Percentiles rank a stretch among this genome's conserved stretches.
These are phyloP conservation scores for Fusarium napiforme DNA, from an alignment of 2,329 filamentous ascomycete species.

Conservation along the genomic window DNA sequence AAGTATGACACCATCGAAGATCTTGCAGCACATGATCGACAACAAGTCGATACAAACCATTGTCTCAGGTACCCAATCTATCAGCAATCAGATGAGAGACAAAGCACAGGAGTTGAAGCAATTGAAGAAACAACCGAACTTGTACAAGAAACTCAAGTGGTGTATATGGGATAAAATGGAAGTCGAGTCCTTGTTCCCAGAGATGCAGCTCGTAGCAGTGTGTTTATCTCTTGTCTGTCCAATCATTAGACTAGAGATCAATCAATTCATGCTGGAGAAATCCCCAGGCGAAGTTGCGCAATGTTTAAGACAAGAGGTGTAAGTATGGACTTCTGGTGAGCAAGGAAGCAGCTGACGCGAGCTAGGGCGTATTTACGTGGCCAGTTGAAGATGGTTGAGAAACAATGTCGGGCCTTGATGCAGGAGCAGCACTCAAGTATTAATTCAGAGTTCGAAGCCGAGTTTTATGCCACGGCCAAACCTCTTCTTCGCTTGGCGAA, in stretches of 20 bases:
- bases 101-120: background rate
- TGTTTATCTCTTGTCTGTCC: background rate
- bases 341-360: background rate
- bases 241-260: background rate
- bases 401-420: background rate
- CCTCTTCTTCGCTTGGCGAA: background rate
- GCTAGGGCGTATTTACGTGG: background rate
- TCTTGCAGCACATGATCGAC: background rate
- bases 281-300: background rate
- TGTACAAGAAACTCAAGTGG: background rate
- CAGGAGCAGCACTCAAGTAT: background rate
- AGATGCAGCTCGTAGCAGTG: background rate
- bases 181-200: background rate
- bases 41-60: background rate
- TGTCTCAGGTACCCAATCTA: background rate
- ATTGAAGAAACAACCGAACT: background rate
- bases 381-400: background rate
- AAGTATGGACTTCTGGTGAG: background rate
- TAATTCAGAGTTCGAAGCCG: background rate
- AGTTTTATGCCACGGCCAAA: background rate
- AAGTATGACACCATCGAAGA: background rate
- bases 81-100: background rate
- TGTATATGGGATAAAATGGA: background rate
- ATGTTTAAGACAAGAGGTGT: background rate
- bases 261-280: background rate